These are phyloP conservation scores for Brassica juncea DNA, from an alignment of 345 rosid species.

Conservation along the genomic window DNA sequence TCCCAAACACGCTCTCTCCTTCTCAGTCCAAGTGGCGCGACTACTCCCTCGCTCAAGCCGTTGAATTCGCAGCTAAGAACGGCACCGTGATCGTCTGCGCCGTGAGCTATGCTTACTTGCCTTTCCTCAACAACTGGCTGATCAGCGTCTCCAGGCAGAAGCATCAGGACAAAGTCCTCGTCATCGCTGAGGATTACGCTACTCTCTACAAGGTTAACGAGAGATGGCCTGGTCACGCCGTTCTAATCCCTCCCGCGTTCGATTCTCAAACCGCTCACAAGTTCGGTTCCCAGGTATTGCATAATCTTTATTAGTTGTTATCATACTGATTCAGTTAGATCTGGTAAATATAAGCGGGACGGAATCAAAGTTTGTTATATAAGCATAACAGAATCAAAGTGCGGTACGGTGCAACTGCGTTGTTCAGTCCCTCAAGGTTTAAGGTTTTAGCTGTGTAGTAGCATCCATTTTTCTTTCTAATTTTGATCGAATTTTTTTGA, in stretches of 20 bases:
- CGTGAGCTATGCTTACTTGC: conserved; percentile 61
- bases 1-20: conserved; percentile 37
- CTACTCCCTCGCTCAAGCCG: conserved; percentile 71
- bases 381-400: too few species aligned
- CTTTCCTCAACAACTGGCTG: conserved; percentile 81
- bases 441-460: too few species aligned
- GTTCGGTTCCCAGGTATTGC: conserved; percentile 42
- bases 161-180: conserved; percentile 80
- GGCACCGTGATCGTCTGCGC: conserved; percentile 22
- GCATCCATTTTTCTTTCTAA: too few species aligned
- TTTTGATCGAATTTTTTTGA: too few species aligned
- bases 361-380: too few species aligned
- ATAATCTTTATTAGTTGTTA: neutral
- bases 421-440: too few species aligned
- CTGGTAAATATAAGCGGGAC: too few species aligned
- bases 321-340: too few species aligned
- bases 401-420: too few species aligned
- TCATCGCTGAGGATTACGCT: conserved; percentile 89
- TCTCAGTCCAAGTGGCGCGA: conserved; percentile 54
- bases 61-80: conserved; percentile 64
- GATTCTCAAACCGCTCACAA: conserved; percentile 73
- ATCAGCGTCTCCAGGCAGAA: conserved; percentile 71
- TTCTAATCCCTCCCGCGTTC: conserved; percentile 65
- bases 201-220: conserved; percentile 71
- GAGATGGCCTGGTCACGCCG: conserved; percentile 95